Conservation (phyloP, 345 rosid species). For the Adansonia digitata region DNA sequence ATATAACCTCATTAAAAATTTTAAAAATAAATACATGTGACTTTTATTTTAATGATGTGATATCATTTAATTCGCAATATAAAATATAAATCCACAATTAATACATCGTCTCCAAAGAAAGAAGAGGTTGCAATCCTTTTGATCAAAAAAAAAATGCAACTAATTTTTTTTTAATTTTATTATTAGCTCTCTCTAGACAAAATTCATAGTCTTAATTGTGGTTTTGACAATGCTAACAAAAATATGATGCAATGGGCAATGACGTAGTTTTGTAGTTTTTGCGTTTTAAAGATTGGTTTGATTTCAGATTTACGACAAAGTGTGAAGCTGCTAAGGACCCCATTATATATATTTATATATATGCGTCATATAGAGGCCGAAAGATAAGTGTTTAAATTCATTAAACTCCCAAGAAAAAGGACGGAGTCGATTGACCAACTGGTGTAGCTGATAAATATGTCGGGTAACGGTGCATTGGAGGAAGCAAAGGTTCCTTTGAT, state of each 20-base stretch:
- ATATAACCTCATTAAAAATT: too few species aligned
- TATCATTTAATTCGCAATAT: too few species aligned
- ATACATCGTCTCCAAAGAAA: too few species aligned
- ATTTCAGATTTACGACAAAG: not conserved
- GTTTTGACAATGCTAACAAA: not conserved
- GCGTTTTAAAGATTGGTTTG: not conserved
- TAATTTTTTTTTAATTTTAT: too few species aligned
- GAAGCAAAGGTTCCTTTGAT: slow-evolving; percentile 33
- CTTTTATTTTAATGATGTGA: too few species aligned
- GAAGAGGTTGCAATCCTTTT: too few species aligned
- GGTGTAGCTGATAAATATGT: not conserved
- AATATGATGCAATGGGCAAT: slow-evolving; percentile 15
- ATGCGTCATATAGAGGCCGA: not conserved
- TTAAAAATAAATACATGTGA: too few species aligned
- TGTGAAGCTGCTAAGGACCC: not conserved
- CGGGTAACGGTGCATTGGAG: slow-evolving; percentile 14
- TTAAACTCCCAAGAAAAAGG: not conserved
- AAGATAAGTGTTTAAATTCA: not conserved
- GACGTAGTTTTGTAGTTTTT: not conserved
- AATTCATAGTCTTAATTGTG: too few species aligned
- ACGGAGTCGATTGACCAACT: not conserved
- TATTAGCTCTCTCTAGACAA: too few species aligned
- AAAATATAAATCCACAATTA: too few species aligned
- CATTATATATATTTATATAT: not conserved
- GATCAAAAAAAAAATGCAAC: too few species aligned